Evolutionary conservation across 2,329 filamentous ascomycete species (phyloP).

Genomic region (Aspergillus cejpii): DNA sequence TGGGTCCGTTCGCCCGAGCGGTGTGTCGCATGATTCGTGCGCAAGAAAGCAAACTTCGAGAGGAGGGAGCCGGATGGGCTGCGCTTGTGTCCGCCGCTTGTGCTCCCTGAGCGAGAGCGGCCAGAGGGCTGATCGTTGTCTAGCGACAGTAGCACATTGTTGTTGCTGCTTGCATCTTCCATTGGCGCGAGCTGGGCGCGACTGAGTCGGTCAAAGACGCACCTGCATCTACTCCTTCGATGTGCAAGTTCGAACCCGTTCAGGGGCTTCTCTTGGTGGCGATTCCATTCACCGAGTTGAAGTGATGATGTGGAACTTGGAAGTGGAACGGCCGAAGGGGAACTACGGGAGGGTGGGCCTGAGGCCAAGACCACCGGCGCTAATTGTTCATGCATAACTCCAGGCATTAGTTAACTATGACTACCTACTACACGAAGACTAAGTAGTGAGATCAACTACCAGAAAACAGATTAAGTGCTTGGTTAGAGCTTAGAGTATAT

Average conservation of each 20-base stretch:
- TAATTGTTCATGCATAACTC: not conserved
- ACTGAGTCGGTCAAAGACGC: conserved; percentile 18
- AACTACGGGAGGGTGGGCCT: not conserved
- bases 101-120: conserved; percentile 29
- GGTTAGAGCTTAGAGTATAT: no score
- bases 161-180: conserved; percentile 30
- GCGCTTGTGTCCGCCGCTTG: conserved; percentile 44
- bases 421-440: no score
- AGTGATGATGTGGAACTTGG: not conserved
- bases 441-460: no score
- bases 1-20: conserved; percentile 29
- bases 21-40: conserved; percentile 39
- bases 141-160: conserved; percentile 23
- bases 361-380: not conserved
- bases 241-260: conserved; percentile 6
- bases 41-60: conserved; percentile 63
- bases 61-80: conserved; percentile 60
- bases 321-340: no score
- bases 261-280: conserved; percentile 1
- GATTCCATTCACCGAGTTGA: conserved; percentile 1
- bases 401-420: no score
- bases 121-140: conserved; percentile 22
- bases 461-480: no score
- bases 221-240: conserved; percentile 15
- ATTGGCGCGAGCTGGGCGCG: conserved; percentile 26